Evolutionary conservation across 441 rosid species (phyloP), one percentile per base, ranked within the genome.

Genomic region (Gossypium davidsonii): DNA sequence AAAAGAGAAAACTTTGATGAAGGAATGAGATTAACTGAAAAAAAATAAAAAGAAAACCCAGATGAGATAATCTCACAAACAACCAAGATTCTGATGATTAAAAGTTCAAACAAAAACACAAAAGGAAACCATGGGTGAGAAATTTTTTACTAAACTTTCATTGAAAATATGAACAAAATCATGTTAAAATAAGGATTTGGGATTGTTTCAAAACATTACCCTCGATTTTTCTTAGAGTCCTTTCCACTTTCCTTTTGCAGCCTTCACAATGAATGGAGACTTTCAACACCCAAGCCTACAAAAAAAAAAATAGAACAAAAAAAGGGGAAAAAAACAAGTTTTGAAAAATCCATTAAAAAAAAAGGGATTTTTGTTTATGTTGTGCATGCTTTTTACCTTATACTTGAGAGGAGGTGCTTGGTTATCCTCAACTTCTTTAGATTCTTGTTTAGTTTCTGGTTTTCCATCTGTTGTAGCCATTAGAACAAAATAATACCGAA

Each of bases 261-360:
- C 86, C 93, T 80, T 90, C 87, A 42, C 97, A 92, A 78, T 90
- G 94, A 79, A 90, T 80, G 49, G 92, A 88, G 64, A 90, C 96
- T 82, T 73, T 89, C 74, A 92, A 83, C 60, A 76, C 81, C 80
- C 81, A 84, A 37, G 81, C 86, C 97, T 92, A 79, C n/a, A 14
- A 64, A 49, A 67, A 49, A 67, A n/a, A 11, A 9, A 59, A 0
- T 1, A 2, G 1, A 28, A 61, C 60, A 8, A 23, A 14, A n/a
- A 17, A 42, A 21, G 21, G 4, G 44, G 51, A 18, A 51, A n/a
- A 20, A n/a, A 25, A 11, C 9, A 51, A 21, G 3, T 4, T 58
- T 34, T 68, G 12, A 49, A 46, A 23, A 46, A 23, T 15, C 3
- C 0, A 25, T 7, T 0, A 4, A 15, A 21, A 9, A 21, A 53